Base-by-base conservation (phyloP, 768 basidiomycete genomes). In the Psilocybe azurescens region DNA sequence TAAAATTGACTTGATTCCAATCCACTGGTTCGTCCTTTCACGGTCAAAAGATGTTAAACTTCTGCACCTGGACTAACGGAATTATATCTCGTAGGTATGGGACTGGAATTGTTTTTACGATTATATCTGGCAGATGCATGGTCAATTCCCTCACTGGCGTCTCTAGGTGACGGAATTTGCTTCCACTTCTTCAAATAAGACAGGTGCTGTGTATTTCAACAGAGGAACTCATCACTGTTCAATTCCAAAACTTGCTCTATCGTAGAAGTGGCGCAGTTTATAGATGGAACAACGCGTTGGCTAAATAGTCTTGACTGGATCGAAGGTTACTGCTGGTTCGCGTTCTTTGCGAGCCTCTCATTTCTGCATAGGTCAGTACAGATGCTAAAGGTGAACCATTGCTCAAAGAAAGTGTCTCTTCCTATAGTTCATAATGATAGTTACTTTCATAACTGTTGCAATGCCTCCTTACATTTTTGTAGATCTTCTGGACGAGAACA, bases 141-240 rank as follows among this genome's bases (percentile, higher is more conserved):
- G 67, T 2, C 62, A 70, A 48, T 78, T 78, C 57, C 73, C 75
- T 49, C 60, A 68, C 4, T 69, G 70, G 5, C 73, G 72, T 6
- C 53, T 79, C 6, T 79, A 78, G 78, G 67, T 79, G 3, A 79
- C 78, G 2, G 77, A 79, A 30, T 63, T 50, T 50, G 62, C 62
- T 8, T 63, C 62, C 16, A 63, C 62, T 32, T 18, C 62, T 32
- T 18, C 53, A 16, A 29, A 63, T 16, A 32, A 44, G 16, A 50
- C 57, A 20, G 57, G 62, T 59, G 4, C 44, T 10, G 9, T 29
- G 5, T 14, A 14, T 14, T 49, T 48, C 46, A 8, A 14, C 29
- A 33, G n/a, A 29, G 16, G 11, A 9, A 10, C 9, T 53, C 11
- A 16, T 29, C 24, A 24, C 24, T 24, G 24, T 24, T 13, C 29